Conservation (phyloP, 768 basidiomycete genomes). For the Boletus vinaceobasis region DNA sequence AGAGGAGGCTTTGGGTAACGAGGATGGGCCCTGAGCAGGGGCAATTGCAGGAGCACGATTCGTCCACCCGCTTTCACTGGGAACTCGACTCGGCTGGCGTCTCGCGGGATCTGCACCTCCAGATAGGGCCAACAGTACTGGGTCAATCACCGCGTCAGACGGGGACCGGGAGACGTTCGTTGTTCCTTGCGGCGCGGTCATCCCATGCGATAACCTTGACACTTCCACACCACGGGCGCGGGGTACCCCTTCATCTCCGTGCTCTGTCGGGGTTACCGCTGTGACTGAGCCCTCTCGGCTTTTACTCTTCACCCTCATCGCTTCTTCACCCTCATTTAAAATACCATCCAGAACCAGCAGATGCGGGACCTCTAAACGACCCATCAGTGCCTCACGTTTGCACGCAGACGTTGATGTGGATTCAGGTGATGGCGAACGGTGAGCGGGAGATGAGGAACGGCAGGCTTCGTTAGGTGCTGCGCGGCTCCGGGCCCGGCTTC, state of each 20-base stretch:
- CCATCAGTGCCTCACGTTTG: constrained; percentile 27
- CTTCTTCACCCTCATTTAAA: constrained; percentile 31
- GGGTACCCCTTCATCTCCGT: constrained; percentile 3
- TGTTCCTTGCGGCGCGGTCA: neutral
- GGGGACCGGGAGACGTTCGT: neutral
- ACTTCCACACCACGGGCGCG: neutral
- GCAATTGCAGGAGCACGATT: neutral
- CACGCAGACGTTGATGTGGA: neutral
- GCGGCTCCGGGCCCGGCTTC: neutral
- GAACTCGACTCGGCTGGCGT: neutral
- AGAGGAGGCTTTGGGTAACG: neutral
- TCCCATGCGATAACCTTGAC: neutral
- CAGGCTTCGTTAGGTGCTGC: neutral
- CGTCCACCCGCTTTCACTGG: neutral
- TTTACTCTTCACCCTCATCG: neutral
- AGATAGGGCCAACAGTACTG: constrained; percentile 28
- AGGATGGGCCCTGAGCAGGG: neutral
- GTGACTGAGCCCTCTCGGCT: constrained; percentile 11
- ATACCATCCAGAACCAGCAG: constrained; percentile 37
- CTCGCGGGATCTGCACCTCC: constrained; percentile 1
- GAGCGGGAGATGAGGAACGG: neutral
- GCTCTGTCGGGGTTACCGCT: neutral
- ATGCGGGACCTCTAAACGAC: constrained; percentile 27
- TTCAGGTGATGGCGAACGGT: neutral
- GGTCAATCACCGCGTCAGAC: constrained; percentile 29